These are phyloP conservation scores for Globisporangium ultimum DNA, from an alignment of 352 stramenopile genomes.

Conservation along the genomic window DNA sequence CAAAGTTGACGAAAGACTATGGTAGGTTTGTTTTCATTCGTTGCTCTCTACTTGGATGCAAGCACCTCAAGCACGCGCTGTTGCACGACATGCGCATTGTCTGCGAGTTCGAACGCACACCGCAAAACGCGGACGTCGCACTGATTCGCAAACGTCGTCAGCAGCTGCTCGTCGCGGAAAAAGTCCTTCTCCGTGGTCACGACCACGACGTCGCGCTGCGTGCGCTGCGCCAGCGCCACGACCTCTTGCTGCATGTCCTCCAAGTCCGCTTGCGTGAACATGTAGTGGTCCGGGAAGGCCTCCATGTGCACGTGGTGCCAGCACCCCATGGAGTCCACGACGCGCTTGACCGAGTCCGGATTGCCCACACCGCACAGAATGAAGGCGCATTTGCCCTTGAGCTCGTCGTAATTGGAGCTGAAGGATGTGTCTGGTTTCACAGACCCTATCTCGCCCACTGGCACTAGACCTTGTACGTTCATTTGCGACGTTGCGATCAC, in stretches of 20 bases:
- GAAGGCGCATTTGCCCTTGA: constrained; percentile 24
- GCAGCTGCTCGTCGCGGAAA: constrained; percentile 4
- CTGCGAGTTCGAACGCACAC: constrained; percentile 35
- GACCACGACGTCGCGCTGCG: constrained; percentile 27
- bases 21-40: too few species aligned
- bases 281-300: constrained; percentile 62
- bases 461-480: constrained; percentile 29
- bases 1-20: too few species aligned
- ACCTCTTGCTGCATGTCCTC: constrained; percentile 20
- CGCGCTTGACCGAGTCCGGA: constrained; percentile 44
- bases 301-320: constrained; percentile 33
- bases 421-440: neutral
- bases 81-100: constrained; percentile 16
- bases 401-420: neutral
- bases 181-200: constrained; percentile 73
- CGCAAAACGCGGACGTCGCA: constrained; percentile 25
- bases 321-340: constrained; percentile 30
- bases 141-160: constrained; percentile 6
- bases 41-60: neutral
- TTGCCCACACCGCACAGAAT: constrained; percentile 69
- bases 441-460: constrained; percentile 1
- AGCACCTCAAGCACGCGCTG: constrained; percentile 4
- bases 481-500: constrained; percentile 56
- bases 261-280: constrained; percentile 37
- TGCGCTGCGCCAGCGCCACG: constrained; percentile 1